phyloP scores from a whole-genome alignment of 2,329 filamentous ascomycete species.

The Ophiostoma sp. region DNA sequence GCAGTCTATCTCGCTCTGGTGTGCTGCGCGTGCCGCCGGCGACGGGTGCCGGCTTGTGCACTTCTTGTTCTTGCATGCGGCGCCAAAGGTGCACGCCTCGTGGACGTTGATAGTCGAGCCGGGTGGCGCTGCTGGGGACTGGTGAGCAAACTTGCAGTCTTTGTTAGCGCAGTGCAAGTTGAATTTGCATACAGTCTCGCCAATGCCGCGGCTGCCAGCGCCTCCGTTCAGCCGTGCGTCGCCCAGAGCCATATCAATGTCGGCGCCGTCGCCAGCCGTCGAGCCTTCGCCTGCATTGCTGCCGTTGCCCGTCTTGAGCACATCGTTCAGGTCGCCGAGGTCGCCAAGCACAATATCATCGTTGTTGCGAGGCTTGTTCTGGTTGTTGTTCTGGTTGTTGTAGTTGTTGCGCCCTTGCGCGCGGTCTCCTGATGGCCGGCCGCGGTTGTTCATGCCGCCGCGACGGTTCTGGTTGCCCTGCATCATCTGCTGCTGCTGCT shows the following conservation, averaged over 20 bases:
- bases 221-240: constrained; percentile 57
- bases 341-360: constrained; percentile 36
- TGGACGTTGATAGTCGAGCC: constrained; percentile 71
- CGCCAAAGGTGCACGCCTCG: constrained; percentile 78
- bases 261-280: constrained; percentile 40
- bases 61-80: constrained; percentile 92
- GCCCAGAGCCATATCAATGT: constrained; percentile 57
- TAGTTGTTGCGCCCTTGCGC: constrained; percentile 50
- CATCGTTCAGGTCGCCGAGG: constrained; percentile 33
- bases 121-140: constrained; percentile 81
- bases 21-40: constrained; percentile 70
- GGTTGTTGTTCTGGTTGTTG: constrained; percentile 46
- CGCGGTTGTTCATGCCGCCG: constrained; percentile 39
- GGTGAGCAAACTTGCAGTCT: constrained; percentile 89
- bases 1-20: constrained; percentile 81
- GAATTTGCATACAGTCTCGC: constrained; percentile 76
- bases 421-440: constrained; percentile 58
- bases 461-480: constrained; percentile 44
- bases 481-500: constrained; percentile 51
- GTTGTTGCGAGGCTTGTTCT: constrained; percentile 46
- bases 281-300: constrained; percentile 32
- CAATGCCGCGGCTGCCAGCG: constrained; percentile 42
- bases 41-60: constrained; percentile 90
- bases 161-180: constrained; percentile 83
- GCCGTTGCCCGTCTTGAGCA: constrained; percentile 29